A percentile compares a stretch with the other conserved stretches of the same genome.
phyloP scores from a whole-genome alignment of 164 flowering plant species.

The Malania oleifera region DNA sequence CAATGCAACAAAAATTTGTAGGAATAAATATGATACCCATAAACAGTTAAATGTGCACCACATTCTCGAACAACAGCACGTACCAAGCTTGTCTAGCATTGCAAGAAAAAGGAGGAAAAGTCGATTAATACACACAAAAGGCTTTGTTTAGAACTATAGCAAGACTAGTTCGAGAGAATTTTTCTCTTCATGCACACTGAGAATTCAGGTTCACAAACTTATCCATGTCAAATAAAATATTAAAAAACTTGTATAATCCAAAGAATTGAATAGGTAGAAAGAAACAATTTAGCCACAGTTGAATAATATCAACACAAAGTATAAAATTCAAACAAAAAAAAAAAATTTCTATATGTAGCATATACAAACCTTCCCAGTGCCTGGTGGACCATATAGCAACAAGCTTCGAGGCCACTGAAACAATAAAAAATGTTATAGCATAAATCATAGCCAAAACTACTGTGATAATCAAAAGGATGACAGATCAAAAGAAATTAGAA shows the following conservation, averaged over 20 bases:
- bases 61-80: constrained; percentile 91
- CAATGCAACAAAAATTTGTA: not conserved
- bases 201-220: too few species aligned
- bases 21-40: constrained; percentile 42
- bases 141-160: not conserved
- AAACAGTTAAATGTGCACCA: constrained; percentile 66
- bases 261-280: too few species aligned
- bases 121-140: not conserved
- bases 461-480: too few species aligned
- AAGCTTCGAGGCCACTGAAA: constrained; percentile 87
- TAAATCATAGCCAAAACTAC: not conserved
- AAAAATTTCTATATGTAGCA: too few species aligned
- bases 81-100: constrained; percentile 84
- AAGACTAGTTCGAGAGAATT: not conserved
- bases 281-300: not conserved
- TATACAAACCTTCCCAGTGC: constrained; percentile 98
- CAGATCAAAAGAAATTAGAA: not conserved
- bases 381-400: constrained; percentile 91
- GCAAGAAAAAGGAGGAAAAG: constrained; percentile 4
- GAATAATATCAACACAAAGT: too few species aligned
- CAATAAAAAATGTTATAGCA: not conserved
- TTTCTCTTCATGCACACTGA: too few species aligned
- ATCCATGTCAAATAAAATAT: too few species aligned
- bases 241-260: too few species aligned
- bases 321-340: too few species aligned